A percentile compares a stretch with the other conserved stretches of the same genome.
These are phyloP conservation scores for Chaetothyriales sp. DNA, from an alignment of 2,329 filamentous ascomycete species.

Conservation along the genomic window DNA sequence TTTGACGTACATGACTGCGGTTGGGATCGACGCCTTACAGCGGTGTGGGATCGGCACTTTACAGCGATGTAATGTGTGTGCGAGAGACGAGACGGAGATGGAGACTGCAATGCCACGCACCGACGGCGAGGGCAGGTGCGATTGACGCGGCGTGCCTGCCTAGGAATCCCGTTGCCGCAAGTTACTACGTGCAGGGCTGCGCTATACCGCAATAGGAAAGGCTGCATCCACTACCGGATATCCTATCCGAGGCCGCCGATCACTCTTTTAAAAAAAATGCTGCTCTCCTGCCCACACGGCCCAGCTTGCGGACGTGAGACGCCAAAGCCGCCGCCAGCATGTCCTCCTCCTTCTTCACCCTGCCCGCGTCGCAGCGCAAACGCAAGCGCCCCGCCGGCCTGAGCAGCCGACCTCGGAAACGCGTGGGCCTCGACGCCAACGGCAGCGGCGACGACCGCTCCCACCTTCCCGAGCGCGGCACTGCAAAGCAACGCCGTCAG, in stretches of 20 bases:
- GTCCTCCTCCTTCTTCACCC: conserved; percentile 95
- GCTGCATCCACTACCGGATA: neutral
- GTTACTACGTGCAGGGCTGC: neutral
- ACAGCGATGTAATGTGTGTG: neutral
- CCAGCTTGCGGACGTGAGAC: neutral
- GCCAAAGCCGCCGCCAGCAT: neutral
- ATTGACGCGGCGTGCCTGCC: neutral
- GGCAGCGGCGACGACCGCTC: conserved; percentile 28
- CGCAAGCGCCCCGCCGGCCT: conserved; percentile 56
- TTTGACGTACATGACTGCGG: neutral
- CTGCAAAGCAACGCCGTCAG: conserved; percentile 12
- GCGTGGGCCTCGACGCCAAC: conserved; percentile 22
- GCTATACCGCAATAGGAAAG: neutral
- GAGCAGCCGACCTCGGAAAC: conserved; percentile 30
- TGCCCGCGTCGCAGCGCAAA: conserved; percentile 77
- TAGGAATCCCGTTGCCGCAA: neutral
- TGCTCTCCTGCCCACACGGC: neutral
- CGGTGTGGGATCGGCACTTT: neutral
- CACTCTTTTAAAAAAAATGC: neutral
- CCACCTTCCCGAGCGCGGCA: conserved; percentile 30
- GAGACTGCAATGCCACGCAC: too few species aligned
- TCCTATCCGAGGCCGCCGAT: neutral
- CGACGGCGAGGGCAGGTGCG: too few species aligned
- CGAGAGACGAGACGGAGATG: neutral
- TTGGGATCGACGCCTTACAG: neutral